Percentiles rank a stretch among this genome's conserved stretches.
Conservation (phyloP, 148 eudicot genomes). For the Rhododendron henanense region DNA sequence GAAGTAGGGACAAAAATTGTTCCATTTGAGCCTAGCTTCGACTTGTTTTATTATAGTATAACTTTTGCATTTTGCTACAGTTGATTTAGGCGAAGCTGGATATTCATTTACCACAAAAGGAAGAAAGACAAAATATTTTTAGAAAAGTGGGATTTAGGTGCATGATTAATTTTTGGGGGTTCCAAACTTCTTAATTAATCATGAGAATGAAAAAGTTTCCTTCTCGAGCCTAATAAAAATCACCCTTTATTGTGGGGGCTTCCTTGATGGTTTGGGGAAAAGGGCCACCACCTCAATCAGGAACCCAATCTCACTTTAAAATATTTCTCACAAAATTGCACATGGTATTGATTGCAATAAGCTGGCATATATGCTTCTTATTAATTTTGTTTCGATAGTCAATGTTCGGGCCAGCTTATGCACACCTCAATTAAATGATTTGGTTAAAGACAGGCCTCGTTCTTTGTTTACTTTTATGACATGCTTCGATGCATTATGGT, state of each 20-base stretch:
- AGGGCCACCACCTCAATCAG: background rate
- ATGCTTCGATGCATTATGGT: background rate
- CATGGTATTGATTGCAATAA: background rate
- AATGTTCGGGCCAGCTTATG: background rate
- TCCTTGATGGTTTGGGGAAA: background rate
- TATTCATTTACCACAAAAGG: background rate
- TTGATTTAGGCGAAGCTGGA: background rate
- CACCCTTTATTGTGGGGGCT: background rate
- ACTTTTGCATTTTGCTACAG: background rate
- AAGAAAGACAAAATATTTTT: background rate
- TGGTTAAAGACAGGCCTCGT: background rate
- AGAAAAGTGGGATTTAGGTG: background rate
- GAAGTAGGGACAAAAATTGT: too few relatives aligned
- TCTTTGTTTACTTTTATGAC: background rate
- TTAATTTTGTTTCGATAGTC: too few relatives aligned
- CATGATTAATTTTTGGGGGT: background rate
- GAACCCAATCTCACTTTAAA: background rate
- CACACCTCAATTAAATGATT: too few relatives aligned
- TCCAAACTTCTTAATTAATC: background rate
- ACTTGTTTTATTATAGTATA: background rate
- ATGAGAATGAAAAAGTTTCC: background rate
- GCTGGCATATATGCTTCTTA: background rate
- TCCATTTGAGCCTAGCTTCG: background rate
- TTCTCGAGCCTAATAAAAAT: slow-evolving; percentile 4
- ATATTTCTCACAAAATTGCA: background rate